Conservation (phyloP, 176 grass and related monocot genomes). For the Hordeum vulgare region DNA sequence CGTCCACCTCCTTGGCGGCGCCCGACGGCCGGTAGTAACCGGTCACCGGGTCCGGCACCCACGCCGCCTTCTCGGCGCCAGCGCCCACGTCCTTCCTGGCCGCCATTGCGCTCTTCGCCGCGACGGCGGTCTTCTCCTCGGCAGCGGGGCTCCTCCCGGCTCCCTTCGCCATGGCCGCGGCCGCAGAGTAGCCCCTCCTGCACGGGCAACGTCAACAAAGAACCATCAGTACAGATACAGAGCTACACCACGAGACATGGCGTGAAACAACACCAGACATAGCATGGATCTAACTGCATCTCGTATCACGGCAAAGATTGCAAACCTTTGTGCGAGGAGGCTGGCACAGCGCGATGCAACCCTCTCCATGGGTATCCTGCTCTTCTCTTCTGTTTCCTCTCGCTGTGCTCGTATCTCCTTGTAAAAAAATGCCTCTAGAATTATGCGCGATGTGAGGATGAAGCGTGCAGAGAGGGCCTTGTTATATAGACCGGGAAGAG, state of each 20-base stretch:
- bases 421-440: neutral
- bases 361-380: conserved; percentile 14
- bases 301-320: neutral
- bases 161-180: conserved; percentile 23
- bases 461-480: neutral
- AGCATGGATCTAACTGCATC: too few relatives aligned
- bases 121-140: neutral
- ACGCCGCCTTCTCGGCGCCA: conserved; percentile 8
- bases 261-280: too few relatives aligned
- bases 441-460: conserved; percentile 2
- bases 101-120: neutral
- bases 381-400: neutral
- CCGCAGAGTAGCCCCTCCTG: conserved; percentile 39
- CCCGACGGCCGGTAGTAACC: conserved; percentile 48
- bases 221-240: neutral
- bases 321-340: conserved; percentile 23
- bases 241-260: too few relatives aligned
- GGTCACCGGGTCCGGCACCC: conserved; percentile 52
- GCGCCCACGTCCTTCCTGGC: neutral
- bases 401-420: neutral
- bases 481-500: neutral
- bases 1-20: conserved; percentile 25
- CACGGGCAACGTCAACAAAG: neutral
- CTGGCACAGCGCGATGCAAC: conserved; percentile 12
- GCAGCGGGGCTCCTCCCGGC: neutral